Conservation (phyloP, 306 rosid species). For the Betula pendula region DNA sequence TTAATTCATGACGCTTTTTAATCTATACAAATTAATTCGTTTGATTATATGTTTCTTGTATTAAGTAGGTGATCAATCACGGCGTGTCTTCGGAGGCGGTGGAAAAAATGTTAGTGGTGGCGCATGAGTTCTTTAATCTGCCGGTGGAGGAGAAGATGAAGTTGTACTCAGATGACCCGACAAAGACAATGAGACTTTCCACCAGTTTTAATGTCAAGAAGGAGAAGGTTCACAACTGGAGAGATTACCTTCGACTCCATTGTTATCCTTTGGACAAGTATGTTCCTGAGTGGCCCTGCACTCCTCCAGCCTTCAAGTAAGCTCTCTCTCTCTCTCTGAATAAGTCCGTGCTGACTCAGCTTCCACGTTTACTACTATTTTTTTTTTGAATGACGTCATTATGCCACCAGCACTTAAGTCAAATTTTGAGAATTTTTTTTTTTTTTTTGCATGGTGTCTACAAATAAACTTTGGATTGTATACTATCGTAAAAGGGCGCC, state of each 20-base stretch:
- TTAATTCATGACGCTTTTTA: no score
- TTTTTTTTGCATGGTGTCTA: no score
- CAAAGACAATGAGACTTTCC: conserved; percentile 73
- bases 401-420: no score
- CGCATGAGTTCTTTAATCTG: conserved; percentile 60
- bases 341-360: neutral
- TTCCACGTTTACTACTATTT: no score
- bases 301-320: conserved; percentile 79
- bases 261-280: conserved; percentile 74
- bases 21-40: no score
- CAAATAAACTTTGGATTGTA: no score
- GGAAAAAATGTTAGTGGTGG: conserved; percentile 50
- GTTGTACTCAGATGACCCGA: conserved; percentile 80
- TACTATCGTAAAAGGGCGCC: no score
- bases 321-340: neutral
- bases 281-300: conserved; percentile 78
- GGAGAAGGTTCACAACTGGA: conserved; percentile 83
- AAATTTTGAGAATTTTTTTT: no score
- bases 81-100: conserved; percentile 59
- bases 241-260: conserved; percentile 91
- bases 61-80: conserved; percentile 81
- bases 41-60: no score
- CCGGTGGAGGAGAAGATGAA: conserved; percentile 86
- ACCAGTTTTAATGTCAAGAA: conserved; percentile 81
- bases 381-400: no score